Evolutionary conservation across 1,284 basidiomycete genomes (phyloP).

Genomic region (Phlebopus sp.): DNA sequence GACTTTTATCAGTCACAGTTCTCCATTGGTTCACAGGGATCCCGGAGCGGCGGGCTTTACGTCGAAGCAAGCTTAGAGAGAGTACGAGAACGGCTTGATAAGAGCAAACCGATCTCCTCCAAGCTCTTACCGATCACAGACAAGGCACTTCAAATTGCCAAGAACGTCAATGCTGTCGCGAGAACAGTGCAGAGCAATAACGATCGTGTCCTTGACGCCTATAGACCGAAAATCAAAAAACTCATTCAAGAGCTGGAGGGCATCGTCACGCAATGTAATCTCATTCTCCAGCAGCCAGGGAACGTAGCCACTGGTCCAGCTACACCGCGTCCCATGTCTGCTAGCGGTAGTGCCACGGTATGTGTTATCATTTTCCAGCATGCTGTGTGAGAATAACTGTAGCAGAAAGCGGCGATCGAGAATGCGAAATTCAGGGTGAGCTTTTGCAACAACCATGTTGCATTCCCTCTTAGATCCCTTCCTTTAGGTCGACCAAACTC

Average conservation of each 20-base stretch:
- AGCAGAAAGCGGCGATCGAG: neutral
- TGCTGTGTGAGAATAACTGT: too few relatives aligned
- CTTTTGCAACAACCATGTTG: neutral
- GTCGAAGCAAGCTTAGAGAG: neutral
- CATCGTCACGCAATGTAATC: slow-evolving; percentile 19
- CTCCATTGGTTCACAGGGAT: neutral
- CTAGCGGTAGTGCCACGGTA: neutral
- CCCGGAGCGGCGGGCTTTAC: neutral
- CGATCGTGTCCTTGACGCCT: neutral
- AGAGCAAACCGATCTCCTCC: neutral
- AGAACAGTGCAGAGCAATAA: neutral
- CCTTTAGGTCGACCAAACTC: slow-evolving; percentile 15
- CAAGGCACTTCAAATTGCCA: neutral
- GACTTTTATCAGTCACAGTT: too few relatives aligned
- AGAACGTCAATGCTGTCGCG: neutral
- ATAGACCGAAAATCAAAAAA: slow-evolving; percentile 5
- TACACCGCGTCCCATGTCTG: slow-evolving; percentile 6
- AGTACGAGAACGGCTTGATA: neutral
- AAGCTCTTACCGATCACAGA: neutral
- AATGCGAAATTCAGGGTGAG: neutral
- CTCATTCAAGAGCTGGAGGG: slow-evolving; percentile 14
- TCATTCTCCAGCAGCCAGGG: slow-evolving; percentile 19
- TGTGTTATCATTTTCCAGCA: neutral
- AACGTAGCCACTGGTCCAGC: slow-evolving; percentile 17
- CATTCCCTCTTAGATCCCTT: neutral